Conservation (phyloP, 495 filamentous ascomycete genomes). For the Neurospora tetraspora region DNA sequence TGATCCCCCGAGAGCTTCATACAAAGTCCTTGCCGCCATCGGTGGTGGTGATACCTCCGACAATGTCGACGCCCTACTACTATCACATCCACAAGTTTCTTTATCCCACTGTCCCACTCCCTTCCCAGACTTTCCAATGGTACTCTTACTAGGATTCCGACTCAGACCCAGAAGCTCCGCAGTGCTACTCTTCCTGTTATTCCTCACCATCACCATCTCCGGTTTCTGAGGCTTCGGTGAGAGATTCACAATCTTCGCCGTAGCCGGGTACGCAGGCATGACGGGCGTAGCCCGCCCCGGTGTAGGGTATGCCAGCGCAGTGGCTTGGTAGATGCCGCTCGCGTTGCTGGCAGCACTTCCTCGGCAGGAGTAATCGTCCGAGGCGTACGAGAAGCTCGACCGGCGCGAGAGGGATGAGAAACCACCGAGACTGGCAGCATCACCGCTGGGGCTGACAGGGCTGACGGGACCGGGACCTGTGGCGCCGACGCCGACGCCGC, state of each 20-base stretch:
- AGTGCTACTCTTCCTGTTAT: background rate
- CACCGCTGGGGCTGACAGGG: background rate
- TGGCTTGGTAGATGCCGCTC: background rate
- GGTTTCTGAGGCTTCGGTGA: background rate
- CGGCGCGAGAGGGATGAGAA: background rate
- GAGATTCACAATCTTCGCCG: background rate
- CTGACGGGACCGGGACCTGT: background rate
- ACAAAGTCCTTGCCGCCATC: background rate
- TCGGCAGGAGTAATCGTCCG: background rate
- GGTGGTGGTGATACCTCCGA: background rate
- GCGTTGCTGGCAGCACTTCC: background rate
- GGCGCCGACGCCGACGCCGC: background rate
- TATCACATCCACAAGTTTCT: background rate
- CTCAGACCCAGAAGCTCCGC: background rate
- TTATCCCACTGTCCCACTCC: background rate
- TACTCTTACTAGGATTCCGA: background rate
- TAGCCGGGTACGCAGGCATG: background rate
- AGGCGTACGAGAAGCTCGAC: background rate
- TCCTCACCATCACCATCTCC: background rate
- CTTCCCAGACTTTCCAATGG: background rate
- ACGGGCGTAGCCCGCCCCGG: background rate
- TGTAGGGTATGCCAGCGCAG: background rate
- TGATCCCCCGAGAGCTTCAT: background rate
- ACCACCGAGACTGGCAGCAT: background rate
- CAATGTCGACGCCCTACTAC: background rate